A percentile compares a stretch with the other conserved stretches of the same genome.
phyloP scores from a whole-genome alignment of 352 stramenopile species.

The Phytopythium kandeliae region DNA sequence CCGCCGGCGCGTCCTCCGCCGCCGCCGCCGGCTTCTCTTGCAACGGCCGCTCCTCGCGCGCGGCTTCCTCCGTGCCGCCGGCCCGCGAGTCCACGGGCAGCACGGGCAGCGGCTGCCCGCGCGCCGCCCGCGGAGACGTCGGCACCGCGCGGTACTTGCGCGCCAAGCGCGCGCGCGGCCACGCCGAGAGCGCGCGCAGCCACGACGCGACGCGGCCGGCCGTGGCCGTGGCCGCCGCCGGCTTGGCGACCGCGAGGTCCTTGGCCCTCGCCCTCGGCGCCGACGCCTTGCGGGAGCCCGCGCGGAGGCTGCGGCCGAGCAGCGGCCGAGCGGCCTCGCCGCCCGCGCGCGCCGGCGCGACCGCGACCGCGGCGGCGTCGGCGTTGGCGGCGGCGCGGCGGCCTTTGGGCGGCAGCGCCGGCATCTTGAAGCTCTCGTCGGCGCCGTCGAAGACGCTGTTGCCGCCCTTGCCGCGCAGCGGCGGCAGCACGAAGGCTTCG shows the following conservation, averaged over 20 bases:
- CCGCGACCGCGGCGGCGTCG: too few species aligned
- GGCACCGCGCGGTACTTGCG: slow-evolving; percentile 4
- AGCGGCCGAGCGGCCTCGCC: background rate
- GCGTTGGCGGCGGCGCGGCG: too few species aligned
- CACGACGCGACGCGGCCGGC: slow-evolving; percentile 1
- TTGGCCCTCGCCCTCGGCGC: background rate
- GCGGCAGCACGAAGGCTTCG: slow-evolving; percentile 72
- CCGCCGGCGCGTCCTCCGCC: too few species aligned
- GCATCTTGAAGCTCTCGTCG: slow-evolving; percentile 80
- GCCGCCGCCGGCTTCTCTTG: slow-evolving; percentile 25
- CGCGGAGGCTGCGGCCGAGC: background rate
- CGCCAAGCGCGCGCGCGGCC: background rate
- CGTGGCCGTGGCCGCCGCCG: too few species aligned
- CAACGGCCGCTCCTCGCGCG: background rate
- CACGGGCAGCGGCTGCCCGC: slow-evolving; percentile 13
- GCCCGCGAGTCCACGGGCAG: slow-evolving; percentile 5
- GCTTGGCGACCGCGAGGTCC: too few species aligned
- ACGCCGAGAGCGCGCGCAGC: slow-evolving; percentile 1
- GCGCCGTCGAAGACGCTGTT: slow-evolving; percentile 48
- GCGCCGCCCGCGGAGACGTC: background rate
- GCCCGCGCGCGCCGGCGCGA: too few species aligned
- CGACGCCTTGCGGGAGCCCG: background rate
- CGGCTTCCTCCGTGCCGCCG: too few species aligned
- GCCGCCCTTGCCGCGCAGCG: slow-evolving; percentile 54
- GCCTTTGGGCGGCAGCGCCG: slow-evolving; percentile 51